Conservation (phyloP, 2,329 filamentous ascomycete species). For the Claviceps maximensis region DNA sequence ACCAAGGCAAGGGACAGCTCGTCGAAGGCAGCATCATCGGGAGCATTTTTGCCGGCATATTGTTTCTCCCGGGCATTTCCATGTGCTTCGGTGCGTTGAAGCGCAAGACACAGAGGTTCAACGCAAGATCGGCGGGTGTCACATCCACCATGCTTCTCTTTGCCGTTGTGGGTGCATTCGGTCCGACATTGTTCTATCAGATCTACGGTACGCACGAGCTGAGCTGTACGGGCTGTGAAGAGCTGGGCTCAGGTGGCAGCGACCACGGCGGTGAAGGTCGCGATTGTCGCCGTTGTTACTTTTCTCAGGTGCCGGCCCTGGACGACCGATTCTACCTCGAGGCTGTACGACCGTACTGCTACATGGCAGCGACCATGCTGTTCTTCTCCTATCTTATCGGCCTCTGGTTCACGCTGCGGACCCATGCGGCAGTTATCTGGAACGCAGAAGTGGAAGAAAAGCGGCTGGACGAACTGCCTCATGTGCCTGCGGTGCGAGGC, state of each 20-base stretch:
- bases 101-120: constrained; percentile 96
- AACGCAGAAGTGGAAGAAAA: constrained; percentile 73
- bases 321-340: constrained; percentile 81
- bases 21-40: constrained; percentile 96
- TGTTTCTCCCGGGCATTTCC: constrained; percentile 86
- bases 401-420: constrained; percentile 87
- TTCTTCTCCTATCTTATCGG: constrained; percentile 92
- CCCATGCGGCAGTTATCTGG: constrained; percentile 96
- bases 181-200: constrained; percentile 93
- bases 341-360: constrained; percentile 87
- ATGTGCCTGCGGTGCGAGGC: constrained; percentile 19
- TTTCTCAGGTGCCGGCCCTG: constrained; percentile 72
- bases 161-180: constrained; percentile 87
- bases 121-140: constrained; percentile 88
- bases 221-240: constrained; percentile 58
- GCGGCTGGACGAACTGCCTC: constrained; percentile 42
- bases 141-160: constrained; percentile 97
- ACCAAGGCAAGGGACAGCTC: constrained; percentile 79
- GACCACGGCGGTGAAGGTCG: constrained; percentile 27
- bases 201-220: constrained; percentile 97
- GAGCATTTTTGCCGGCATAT: constrained; percentile 91
- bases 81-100: constrained; percentile 99
- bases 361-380: constrained; percentile 69
- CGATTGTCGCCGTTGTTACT: constrained; percentile 89
- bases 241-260: constrained; percentile 24